These are phyloP conservation scores for Globisporangium splendens DNA, from an alignment of 352 stramenopile genomes.

Conservation along the genomic window DNA sequence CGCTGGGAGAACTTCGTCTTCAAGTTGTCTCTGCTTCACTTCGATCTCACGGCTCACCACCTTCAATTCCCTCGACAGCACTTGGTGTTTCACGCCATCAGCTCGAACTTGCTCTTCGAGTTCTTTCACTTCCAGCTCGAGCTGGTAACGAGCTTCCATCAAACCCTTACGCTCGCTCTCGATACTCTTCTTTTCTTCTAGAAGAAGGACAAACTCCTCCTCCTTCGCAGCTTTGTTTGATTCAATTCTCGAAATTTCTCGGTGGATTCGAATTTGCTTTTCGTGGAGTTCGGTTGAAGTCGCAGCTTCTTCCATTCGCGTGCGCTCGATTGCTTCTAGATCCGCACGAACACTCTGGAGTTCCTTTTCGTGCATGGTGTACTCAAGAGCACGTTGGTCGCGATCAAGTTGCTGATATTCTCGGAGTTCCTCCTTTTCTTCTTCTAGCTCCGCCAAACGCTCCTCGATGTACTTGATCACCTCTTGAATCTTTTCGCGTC, in stretches of 20 bases:
- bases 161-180: conserved; percentile 77
- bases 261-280: conserved; percentile 50
- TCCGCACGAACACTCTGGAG: conserved; percentile 57
- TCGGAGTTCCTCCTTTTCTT: conserved; percentile 98
- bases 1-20: conserved; percentile 47
- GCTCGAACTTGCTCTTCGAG: conserved; percentile 54
- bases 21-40: conserved; percentile 43
- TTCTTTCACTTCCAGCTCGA: conserved; percentile 81
- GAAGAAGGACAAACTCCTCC: conserved; percentile 47
- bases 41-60: conserved; percentile 55
- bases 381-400: conserved; percentile 95
- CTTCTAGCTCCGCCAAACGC: conserved; percentile 92
- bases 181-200: conserved; percentile 42
- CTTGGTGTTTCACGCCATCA: conserved; percentile 41
- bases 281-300: conserved; percentile 63
- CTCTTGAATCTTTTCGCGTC: conserved; percentile 96
- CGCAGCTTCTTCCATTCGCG: conserved; percentile 47
- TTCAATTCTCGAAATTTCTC: conserved; percentile 53
- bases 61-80: conserved; percentile 47
- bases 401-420: conserved; percentile 95
- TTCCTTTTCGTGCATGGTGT: conserved; percentile 93
- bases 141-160: conserved; percentile 70
- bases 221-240: conserved; percentile 34
- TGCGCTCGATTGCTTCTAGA: conserved; percentile 69
- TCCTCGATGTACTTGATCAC: conserved; percentile 95